Evolutionary conservation across 75 land plant species (phyloP), one percentile per base, ranked within the genome.

Genomic region (Gnetum montanum): DNA sequence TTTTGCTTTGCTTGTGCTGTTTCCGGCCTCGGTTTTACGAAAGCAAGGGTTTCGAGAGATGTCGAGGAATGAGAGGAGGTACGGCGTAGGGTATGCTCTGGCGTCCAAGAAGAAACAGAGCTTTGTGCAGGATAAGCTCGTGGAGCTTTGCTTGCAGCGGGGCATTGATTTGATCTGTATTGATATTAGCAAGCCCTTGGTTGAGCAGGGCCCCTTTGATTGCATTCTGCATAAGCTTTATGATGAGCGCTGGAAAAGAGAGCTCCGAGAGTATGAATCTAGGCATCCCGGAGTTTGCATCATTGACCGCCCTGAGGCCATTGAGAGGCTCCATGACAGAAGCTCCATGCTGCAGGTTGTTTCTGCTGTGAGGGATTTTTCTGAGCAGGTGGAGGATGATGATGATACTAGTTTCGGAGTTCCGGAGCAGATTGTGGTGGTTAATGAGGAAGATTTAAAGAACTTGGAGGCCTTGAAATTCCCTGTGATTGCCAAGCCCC

Each of bases 401-500:
- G 16, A 58, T 55, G 76, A 70, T 25, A 71, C 66, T 15, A n/a
- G n/a, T n/a, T 76, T 68, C 49, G 81, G 74, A 22, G 59, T 74
- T 20, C 96, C 96, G 0, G 77, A 83, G 19, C 96, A 90, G 73
- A 53, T 73, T 47, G 82, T 90, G 53, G 52, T 90, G n/a, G 62
- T 68, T 43, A 78, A 77, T 23, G 18, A 59, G 5, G 60, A 54
- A 43, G 47, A 46, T 13, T 60, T 86, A 28, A 19, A 47, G 5
- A 59, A 61, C 16, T 43, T 20, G n/a, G 49, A 30, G n/a, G 34
- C 60, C 13, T 49, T 86, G 25, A 61, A 60, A 49, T 76, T 90
- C 31, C 91, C 96, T 2, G 63, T 90, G 43, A 84, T 90, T 52
- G 96, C 84, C 22, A 86, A 90, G 79, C 92, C 96, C 2, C 59